Base-by-base conservation (phyloP, 1,139 yeast species). In the Candida neerlandica region DNA sequence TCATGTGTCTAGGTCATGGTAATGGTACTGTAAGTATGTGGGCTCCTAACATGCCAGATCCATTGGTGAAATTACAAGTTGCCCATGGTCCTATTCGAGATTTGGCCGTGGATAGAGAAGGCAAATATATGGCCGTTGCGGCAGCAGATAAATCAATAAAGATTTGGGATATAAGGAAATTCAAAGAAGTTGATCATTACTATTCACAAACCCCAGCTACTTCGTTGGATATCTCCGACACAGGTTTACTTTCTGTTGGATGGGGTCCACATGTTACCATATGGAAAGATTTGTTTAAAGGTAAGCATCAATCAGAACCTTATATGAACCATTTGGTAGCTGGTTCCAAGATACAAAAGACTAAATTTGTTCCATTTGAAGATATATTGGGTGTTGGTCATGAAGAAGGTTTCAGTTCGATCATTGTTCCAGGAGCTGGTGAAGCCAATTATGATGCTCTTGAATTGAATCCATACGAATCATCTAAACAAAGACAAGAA, bases 391-490 rank as follows among this genome's bases (percentile, higher is more conserved):
- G 97, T 18, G 81, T 88, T 7, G 98, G 98, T 2, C 96, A 91
- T 64, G 78, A 81, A 45, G 70, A 73, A 12, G 97, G 98, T 21
- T 78, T 91, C 48, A 82, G 86, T 23, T 86, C 95, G 19, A 62
- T 95, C 50, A 87, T 95, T 57, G 80, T 94, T 50, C 99, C 99
- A 35, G 99, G 99, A 37, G 77, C 98, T 45, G 99, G 99, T 75
- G 99, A 95, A 71, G 97, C 99, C 53, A 95, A 95, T 71, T 92
- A 82, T 65, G 99, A 95, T 74, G 92, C 99, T 2, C 73, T 91
- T 63, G 99, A 95, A 69, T 71, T 86, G 61, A 95, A 95, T 69
- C 99, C 99, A 54, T 95, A 80, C 71, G 96, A 90, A 70, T 82
- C 95, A 19, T 85, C 91, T 44, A 87, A 89, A 66, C 97, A 92